Base-by-base conservation (phyloP, 805 yeast genomes). In the Hanseniaspora valbyensis region DNA sequence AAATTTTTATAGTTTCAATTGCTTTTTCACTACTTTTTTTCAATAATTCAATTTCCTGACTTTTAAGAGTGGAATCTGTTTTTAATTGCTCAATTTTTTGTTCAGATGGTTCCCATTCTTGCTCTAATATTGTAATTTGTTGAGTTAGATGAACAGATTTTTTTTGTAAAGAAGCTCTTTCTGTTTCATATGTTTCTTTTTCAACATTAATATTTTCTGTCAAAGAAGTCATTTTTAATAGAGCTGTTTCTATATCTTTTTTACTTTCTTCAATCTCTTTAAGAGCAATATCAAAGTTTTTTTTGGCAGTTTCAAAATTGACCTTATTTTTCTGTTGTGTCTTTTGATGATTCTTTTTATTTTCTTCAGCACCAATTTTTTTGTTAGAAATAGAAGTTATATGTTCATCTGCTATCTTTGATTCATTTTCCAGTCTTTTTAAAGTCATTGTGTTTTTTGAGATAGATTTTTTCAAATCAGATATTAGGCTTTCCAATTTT, bases 41-140 rank as follows among this genome's bases (percentile, higher is more conserved):
- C 8, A 83, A 59, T 62, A 85, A 72, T 22, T 77, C 76, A n/a
- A 85, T 71, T 53, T 81, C 77, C 7, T 85, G 76, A 46, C 75
- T 71, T 3, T 79, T 75, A n/a, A 85, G 73, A 45, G 79, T 75
- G 7, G 83, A 73, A 42, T 78, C 78, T 13, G 83, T 74, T 50
- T 78, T 78, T 52, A 80, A 79, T 14, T 74, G 73, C 53, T 75
- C 79, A 28, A 88, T 66, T 55, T 78, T 74, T 25, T 75, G 80
- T 53, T 77, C 78, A 89, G 94, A 87, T 0, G 97, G 98, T 56
- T 84, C 89, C 6, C 87, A 66, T 53, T 81, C 71, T 7, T 70
- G 72, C 61, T 85, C 89, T 36, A 79, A 66, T 13, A 59, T 57
- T 56, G 77, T 83, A 46, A 89, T 82, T 58, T 83, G 74, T 8